Evolutionary conservation across 2,329 filamentous ascomycete species (phyloP).

Genomic region (Fusarium xylarioides): DNA sequence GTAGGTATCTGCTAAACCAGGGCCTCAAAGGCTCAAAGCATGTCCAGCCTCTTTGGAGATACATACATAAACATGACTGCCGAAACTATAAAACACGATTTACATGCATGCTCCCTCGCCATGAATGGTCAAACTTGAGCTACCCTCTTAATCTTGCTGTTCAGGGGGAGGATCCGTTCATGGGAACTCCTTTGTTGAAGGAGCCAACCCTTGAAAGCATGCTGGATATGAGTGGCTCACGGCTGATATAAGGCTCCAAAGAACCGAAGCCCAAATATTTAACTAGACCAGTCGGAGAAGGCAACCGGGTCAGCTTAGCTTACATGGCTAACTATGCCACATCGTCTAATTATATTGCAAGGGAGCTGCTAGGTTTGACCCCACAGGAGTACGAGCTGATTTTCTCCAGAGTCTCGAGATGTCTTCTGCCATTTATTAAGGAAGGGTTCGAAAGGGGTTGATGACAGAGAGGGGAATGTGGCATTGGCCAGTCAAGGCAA

Average conservation of each 20-base stretch:
- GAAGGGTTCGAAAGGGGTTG: background rate
- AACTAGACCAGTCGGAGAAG: constrained; percentile 22
- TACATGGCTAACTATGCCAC: constrained; percentile 25
- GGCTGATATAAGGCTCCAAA: background rate
- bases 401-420: constrained; percentile 5
- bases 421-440: background rate
- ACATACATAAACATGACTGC: background rate
- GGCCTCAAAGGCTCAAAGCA: background rate
- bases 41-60: background rate
- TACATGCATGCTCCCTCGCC: background rate
- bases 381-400: constrained; percentile 21
- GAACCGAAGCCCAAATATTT: constrained; percentile 5
- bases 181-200: constrained; percentile 1
- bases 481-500: background rate
- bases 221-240: constrained; percentile 13
- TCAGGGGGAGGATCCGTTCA: constrained; percentile 16
- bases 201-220: constrained; percentile 4
- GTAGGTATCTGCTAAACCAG: background rate
- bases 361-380: constrained; percentile 25
- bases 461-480: background rate
- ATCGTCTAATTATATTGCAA: constrained; percentile 21
- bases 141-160: background rate
- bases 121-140: constrained; percentile 4
- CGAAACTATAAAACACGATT: background rate
- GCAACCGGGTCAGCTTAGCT: constrained; percentile 22